A percentile compares a stretch with the other conserved stretches of the same genome.
Conservation (phyloP, 2,329 filamentous ascomycete genomes). For the Cryphonectria parasitica region DNA sequence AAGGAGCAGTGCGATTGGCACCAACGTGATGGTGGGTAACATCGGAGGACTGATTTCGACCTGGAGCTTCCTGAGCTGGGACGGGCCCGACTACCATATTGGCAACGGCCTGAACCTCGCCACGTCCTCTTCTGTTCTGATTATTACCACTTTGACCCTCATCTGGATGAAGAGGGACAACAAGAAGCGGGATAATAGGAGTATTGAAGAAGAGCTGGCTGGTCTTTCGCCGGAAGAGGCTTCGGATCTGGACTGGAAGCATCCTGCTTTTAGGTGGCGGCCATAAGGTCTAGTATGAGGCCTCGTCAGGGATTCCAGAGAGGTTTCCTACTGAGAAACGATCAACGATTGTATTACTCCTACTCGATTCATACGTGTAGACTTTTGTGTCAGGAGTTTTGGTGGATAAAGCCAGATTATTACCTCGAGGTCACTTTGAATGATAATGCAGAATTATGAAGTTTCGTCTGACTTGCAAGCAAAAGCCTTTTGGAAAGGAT, state of each 20-base stretch:
- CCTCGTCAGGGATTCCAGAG: background rate
- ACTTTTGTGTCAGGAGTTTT: too few relatives aligned
- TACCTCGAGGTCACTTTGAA: background rate
- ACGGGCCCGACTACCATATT: slow-evolving; percentile 69
- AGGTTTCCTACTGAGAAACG: background rate
- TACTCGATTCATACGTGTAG: too few relatives aligned
- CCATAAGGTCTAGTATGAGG: slow-evolving; percentile 27
- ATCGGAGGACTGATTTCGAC: slow-evolving; percentile 70
- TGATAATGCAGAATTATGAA: background rate
- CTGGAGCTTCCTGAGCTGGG: slow-evolving; percentile 66
- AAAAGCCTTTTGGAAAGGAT: background rate
- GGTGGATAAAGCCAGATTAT: too few relatives aligned
- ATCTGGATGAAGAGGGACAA: slow-evolving; percentile 67
- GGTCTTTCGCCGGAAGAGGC: slow-evolving; percentile 57
- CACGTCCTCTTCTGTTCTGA: slow-evolving; percentile 55
- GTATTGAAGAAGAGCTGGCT: slow-evolving; percentile 53
- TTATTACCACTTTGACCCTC: slow-evolving; percentile 52
- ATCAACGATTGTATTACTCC: background rate
- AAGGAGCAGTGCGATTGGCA: slow-evolving; percentile 67
- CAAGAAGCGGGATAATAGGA: slow-evolving; percentile 51
- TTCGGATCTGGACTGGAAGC: slow-evolving; percentile 67
- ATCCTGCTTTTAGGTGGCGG: slow-evolving; percentile 66
- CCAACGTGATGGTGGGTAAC: slow-evolving; percentile 73
- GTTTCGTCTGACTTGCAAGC: background rate
- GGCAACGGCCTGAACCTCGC: slow-evolving; percentile 73